Base-by-base conservation (phyloP, 371 early-diverging fungal species). In the Mucor plumbeus region DNA sequence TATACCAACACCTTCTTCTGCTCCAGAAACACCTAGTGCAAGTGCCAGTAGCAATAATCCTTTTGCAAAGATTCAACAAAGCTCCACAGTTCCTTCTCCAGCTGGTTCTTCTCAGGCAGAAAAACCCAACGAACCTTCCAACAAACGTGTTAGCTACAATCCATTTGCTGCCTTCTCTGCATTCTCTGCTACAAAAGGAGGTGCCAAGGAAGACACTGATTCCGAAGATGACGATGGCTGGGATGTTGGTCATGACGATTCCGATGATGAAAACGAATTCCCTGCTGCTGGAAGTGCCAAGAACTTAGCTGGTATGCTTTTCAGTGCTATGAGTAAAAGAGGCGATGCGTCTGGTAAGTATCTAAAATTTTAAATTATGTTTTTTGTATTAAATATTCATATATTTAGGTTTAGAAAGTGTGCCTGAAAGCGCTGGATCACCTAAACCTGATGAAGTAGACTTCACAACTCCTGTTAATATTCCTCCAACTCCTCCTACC, bases 251-350 rank as follows among this genome's bases (percentile, higher is more conserved):
- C 63, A 77, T 50, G 73, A 80, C 38, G 77, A 77, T 54, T 74
- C 76, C 5, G 79, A 80, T 31, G 76, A 83, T 59, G 81, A 83
- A 62, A 64, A 70, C 10, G 80, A 82, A 41, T 82, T 82, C 64
- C 83, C 83, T 65, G 83, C 83, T 59, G 83, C 83, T 33, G 83
- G 83, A 33, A 80, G 79, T 59, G 83, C 83, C 9, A 83, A 80
- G 59, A 80, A 80, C 33, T 63, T 83, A 41, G 83, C 83, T 36
- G 77, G 79, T 36, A 74, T 67, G 62, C 60, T 83, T 19, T 83
- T 83, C 58, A 73, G 69, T 65, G 81, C 76, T 10, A 75, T 80
- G 69, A 71, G 73, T 48, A 69, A 75, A 50, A 72, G 72, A 56
- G 36, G 38, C 34, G 33, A 48, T 26, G 26, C 26, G 3, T 26